Evolutionary conservation across 2,329 filamentous ascomycete genomes (phyloP).

Genomic region (Colletotrichum caudatum): DNA sequence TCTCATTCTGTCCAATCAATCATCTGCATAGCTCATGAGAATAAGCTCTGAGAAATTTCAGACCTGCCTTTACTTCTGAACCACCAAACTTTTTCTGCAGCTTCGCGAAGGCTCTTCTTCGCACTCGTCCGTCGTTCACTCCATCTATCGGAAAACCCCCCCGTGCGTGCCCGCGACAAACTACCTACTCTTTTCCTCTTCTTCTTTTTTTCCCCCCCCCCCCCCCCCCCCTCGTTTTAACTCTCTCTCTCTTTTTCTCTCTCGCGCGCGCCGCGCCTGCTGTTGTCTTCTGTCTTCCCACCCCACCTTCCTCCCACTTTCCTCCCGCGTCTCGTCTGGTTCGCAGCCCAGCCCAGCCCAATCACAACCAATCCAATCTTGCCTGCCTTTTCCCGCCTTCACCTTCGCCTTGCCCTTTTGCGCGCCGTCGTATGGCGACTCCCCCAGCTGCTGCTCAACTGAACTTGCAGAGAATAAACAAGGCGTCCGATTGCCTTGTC

Average conservation of each 20-base stretch:
- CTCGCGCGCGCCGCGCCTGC: background rate
- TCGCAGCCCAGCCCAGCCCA: background rate
- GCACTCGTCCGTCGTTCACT: background rate
- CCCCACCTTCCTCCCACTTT: conserved; percentile 28
- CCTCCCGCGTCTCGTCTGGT: background rate
- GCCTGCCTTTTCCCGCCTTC: conserved; percentile 16
- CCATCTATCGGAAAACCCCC: conserved; percentile 27
- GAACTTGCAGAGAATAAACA: conserved; percentile 31
- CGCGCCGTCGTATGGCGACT: conserved; percentile 17
- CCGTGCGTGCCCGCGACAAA: conserved; percentile 10
- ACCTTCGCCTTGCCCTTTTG: conserved; percentile 4
- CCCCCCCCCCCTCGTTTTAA: background rate
- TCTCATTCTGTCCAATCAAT: background rate
- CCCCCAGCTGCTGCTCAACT: conserved; percentile 12
- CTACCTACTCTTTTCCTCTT: background rate
- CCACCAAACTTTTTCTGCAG: conserved; percentile 1
- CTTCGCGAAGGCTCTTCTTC: conserved; percentile 10
- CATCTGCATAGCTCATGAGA: background rate
- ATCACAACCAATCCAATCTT: conserved; percentile 13
- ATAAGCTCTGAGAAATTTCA: conserved; percentile 8
- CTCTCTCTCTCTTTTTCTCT: conserved; percentile 11
- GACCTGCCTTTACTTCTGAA: background rate
- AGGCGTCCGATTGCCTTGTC: conserved; percentile 37
- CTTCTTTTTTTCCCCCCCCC: background rate
- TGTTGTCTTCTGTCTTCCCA: conserved; percentile 18